Conservation (phyloP, 108 stramenopile species). For the Pseudonitzschia multistriata region DNA sequence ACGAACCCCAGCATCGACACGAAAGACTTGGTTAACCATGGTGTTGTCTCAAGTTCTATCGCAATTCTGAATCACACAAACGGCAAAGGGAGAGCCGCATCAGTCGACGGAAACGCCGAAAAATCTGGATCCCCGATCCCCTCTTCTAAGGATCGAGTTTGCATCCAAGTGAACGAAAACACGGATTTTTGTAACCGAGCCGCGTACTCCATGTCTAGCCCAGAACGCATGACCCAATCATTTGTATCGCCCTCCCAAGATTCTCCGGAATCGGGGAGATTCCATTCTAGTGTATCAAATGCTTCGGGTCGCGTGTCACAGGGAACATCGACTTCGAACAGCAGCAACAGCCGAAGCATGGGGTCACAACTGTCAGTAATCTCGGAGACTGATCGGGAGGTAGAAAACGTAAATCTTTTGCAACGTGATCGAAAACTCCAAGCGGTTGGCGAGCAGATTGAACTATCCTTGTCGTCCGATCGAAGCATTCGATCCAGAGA, state of each 20-base stretch:
- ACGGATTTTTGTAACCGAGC: neutral
- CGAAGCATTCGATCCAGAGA: neutral
- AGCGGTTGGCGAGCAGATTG: neutral
- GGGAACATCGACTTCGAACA: conserved; percentile 26
- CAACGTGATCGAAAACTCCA: conserved; percentile 7
- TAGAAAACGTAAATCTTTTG: conserved; percentile 31
- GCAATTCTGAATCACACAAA: neutral
- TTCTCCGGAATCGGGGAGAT: conserved; percentile 32
- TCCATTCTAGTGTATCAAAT: conserved; percentile 22
- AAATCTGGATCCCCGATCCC: neutral
- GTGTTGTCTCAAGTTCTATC: neutral
- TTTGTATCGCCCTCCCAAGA: conserved; percentile 22
- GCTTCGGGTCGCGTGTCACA: conserved; percentile 34
- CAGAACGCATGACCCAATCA: conserved; percentile 11
- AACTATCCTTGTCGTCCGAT: conserved; percentile 2
- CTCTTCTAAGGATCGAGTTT: neutral
- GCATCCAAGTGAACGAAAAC: conserved; percentile 4
- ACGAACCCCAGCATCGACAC: neutral
- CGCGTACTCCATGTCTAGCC: conserved; percentile 7
- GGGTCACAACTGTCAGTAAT: conserved; percentile 22
- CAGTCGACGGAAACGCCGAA: neutral
- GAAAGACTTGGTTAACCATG: neutral
- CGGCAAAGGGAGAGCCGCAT: neutral
- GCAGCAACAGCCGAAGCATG: conserved; percentile 12
- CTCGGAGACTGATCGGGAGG: conserved; percentile 44